Base-by-base conservation (phyloP, 164 flowering plant species). In the Platanus orientalis region DNA sequence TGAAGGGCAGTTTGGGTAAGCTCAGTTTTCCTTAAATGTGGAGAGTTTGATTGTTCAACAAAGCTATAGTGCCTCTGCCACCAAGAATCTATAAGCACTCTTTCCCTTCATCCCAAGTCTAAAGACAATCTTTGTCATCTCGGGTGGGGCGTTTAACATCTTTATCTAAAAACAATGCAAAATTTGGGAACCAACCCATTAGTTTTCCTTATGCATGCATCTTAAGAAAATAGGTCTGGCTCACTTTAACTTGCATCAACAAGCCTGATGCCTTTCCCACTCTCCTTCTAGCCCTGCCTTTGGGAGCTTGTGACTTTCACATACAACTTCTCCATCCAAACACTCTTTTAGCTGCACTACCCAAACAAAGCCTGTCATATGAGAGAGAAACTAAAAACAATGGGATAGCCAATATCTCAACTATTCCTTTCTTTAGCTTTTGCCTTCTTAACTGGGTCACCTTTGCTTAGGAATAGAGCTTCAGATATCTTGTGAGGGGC, bases 271-370 rank as follows among this genome's bases (percentile, higher is more conserved):
- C 65, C 62, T 57, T 73, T 68, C 72, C 72, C 62, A 61, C 71
- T 62, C 58, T 73, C 47, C 51, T 39, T 63, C 55, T 20, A 54
- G 11, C 24, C 52, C 48, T n/a, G 12, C 4, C 30, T 66, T 36
- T 24, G 52, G 10, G 36, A 7, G 42, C 9, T 14, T 42, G 17
- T 23, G 28, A 28, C 59, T 17, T 23, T 50, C 19, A 50, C 28
- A 32, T n/a, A 48, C 57, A 71, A 72, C 75, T 74, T 73, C 73
- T 64, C 54, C 60, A 44, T 65, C 69, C 65, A 65, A 68, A 1
- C 60, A 64, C 62, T 61, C 72, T 50, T 71, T 66, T 17, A 70
- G 63, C 68, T 36, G 26, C 32, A 45, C 30, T 26, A 27, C 6
- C 60, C 57, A 51, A 63, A 51, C 61, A 59, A 63, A 50, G 45